These are phyloP conservation scores for Peronospora destructor DNA, from an alignment of 352 stramenopile species.

Conservation along the genomic window DNA sequence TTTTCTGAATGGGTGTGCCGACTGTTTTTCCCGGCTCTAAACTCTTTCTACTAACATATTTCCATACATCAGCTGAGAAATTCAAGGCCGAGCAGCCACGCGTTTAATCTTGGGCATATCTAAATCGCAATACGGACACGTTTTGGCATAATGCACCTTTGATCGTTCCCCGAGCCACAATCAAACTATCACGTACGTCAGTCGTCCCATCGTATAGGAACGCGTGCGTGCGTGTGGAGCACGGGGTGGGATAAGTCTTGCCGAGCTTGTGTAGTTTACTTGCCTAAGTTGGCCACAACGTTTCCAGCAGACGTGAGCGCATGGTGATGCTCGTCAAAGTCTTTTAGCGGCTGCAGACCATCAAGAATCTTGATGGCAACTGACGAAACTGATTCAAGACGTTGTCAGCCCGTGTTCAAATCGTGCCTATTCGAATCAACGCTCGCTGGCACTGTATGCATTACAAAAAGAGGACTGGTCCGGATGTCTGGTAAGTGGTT, in stretches of 20 bases:
- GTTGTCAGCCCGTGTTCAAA: conserved; percentile 4
- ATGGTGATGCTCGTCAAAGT: neutral
- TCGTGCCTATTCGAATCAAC: conserved; percentile 22
- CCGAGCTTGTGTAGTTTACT: conserved; percentile 1
- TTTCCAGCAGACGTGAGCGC: conserved; percentile 8
- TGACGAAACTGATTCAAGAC: neutral
- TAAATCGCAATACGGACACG: conserved; percentile 6
- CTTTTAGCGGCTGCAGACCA: neutral
- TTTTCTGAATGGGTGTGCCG: neutral
- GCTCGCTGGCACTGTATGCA: conserved; percentile 11
- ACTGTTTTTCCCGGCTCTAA: neutral
- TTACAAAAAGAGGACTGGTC: conserved; percentile 5
- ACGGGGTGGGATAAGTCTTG: conserved; percentile 16
- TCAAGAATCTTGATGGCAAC: neutral
- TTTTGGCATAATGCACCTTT: conserved; percentile 5
- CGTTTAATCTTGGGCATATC: conserved; percentile 8
- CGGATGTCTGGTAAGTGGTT: neutral
- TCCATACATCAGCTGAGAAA: neutral
- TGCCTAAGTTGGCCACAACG: conserved; percentile 2
- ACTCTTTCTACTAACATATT: neutral
- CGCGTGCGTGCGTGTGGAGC: conserved; percentile 21
- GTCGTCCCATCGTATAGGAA: conserved; percentile 34
- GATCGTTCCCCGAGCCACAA: conserved; percentile 25
- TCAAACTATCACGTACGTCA: conserved; percentile 34
- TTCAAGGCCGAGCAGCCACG: neutral